Conservation (phyloP, 1,284 basidiomycete species). For the Cutaneotrichosporon cavernicola region DNA sequence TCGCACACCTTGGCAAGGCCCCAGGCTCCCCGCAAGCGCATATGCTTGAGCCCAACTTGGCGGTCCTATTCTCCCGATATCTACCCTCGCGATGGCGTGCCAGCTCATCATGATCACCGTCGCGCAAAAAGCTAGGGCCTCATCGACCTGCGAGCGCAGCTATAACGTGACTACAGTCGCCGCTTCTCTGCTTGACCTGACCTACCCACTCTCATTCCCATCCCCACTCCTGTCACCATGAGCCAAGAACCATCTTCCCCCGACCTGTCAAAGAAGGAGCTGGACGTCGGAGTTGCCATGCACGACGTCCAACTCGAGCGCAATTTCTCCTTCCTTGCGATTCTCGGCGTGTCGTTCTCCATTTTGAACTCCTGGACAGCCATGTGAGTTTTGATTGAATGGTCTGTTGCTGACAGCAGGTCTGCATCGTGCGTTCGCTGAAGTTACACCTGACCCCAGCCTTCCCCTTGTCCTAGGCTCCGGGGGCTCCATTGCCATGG, state of each 20-base stretch:
- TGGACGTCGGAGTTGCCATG: not conserved
- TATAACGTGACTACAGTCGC: not conserved
- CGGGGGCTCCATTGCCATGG: conserved; percentile 43
- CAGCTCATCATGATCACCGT: not conserved
- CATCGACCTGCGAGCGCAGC: not conserved
- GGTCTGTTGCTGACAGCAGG: not conserved
- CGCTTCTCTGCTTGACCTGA: not conserved
- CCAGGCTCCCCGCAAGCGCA: not conserved
- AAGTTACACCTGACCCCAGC: not conserved
- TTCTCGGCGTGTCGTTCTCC: conserved; percentile 24
- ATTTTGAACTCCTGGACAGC: conserved; percentile 26
- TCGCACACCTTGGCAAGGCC: not conserved
- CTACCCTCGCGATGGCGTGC: not conserved
- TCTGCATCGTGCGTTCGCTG: not conserved
- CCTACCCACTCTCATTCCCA: not conserved
- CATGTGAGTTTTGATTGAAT: not conserved
- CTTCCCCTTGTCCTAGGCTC: conserved; percentile 34
- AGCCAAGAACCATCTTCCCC: not conserved
- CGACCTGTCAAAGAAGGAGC: not conserved
- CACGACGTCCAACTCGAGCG: conserved; percentile 17
- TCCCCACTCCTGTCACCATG: not conserved
- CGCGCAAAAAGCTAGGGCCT: not conserved
- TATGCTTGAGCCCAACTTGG: not conserved
- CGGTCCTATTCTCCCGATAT: not conserved
- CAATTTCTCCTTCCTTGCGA: conserved; percentile 21